phyloP scores from a whole-genome alignment of 2,329 filamentous ascomycete genomes.

The Fusarium ambrosium region DNA sequence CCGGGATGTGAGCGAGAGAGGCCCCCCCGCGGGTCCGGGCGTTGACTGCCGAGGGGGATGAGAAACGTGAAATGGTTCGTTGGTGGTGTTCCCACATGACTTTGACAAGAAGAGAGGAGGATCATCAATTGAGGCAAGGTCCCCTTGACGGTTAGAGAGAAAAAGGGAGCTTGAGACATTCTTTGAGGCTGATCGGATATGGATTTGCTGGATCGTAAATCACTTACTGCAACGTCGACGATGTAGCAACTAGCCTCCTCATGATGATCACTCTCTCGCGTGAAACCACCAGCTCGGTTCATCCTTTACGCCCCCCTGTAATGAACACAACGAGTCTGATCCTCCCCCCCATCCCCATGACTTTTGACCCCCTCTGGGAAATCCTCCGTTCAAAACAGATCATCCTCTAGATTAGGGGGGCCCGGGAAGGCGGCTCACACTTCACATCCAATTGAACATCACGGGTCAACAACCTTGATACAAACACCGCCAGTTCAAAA shows the following conservation, averaged over 20 bases:
- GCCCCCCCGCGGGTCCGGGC: slow-evolving; percentile 30
- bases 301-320: slow-evolving; percentile 16
- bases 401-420: slow-evolving; percentile 22
- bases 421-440: background rate
- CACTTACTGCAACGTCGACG: slow-evolving; percentile 7
- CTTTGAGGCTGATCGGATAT: slow-evolving; percentile 29
- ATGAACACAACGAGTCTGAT: slow-evolving; percentile 18
- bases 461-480: slow-evolving; percentile 3
- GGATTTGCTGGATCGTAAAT: slow-evolving; percentile 24
- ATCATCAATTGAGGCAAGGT: background rate
- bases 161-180: background rate
- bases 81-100: slow-evolving; percentile 4
- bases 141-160: background rate
- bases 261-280: slow-evolving; percentile 32
- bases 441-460: slow-evolving; percentile 13
- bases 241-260: slow-evolving; percentile 26
- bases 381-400: slow-evolving; percentile 21
- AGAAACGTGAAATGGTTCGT: slow-evolving; percentile 3
- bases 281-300: slow-evolving; percentile 41
- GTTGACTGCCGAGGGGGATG: slow-evolving; percentile 25
- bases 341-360: background rate
- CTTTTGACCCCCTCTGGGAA: slow-evolving; percentile 18
- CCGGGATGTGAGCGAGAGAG: slow-evolving; percentile 18
- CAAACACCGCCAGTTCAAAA: slow-evolving; percentile 21
- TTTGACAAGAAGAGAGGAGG: background rate